Base-by-base conservation (phyloP, 495 filamentous ascomycete species). In the Melanomma pulvis-pyrius region DNA sequence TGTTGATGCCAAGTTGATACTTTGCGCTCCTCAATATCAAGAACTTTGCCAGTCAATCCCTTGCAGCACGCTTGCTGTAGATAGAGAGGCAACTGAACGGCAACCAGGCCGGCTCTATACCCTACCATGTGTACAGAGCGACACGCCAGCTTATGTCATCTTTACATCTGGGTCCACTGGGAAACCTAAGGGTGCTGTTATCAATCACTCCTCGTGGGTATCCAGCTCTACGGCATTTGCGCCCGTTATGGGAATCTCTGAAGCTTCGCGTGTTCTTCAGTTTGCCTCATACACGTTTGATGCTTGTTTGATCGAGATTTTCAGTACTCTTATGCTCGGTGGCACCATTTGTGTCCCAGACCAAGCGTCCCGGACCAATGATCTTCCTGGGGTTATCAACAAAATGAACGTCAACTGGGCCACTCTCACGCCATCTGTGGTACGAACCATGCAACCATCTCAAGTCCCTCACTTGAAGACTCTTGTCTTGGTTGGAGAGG, bases 81-180 rank as follows among this genome's bases (percentile, higher is more conserved):
- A 64, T 41, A 53, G 44, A 21, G 26, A 65, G 7, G 34, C 66
- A 9, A 64, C 66, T 2, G 61, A 66, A 24, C 55, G 44, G 7
- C 62, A 65, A 15, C 51, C 48, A 19, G 62, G 58, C 12, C 62
- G 52, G 15, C 46, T 71, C 7, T 63, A 57, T 29, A 62, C 55
- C 25, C 44, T 65, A n/a, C 56, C 68, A 3, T 51, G 44, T 24
- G 58, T 61, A 5, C 57, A 56, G 24, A 65, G 68, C 39, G 56
- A 67, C 44, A 69, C 59, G 22, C 53, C 68, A 12, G 73, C 70
- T 0, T 79, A 69, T 58, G 60, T 71, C 24, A 79, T 84, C 22
- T 85, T 83, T 66, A 85, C 82, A 6, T 82, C 80, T 22, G 83
- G 83, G 7, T 81, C 77, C n/a, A 85, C 82, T 1, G 82, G 82